phyloP scores from a whole-genome alignment of 2,329 filamentous ascomycete genomes.

The Talaromyces verruculosus region DNA sequence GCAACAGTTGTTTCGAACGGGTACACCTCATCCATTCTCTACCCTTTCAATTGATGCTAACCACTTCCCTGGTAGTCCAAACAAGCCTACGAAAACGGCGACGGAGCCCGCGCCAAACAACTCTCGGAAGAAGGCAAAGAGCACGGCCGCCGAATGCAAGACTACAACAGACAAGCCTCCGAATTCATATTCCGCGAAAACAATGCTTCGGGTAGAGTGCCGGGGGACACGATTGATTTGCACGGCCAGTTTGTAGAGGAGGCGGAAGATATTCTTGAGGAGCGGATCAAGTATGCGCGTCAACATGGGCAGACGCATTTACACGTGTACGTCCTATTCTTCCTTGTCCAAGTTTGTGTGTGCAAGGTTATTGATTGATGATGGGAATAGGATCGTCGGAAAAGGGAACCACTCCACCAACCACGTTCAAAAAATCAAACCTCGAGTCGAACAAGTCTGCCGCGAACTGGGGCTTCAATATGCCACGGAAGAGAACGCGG shows the following conservation, averaged over 20 bases:
- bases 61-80: slow-evolving; percentile 54
- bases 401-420: slow-evolving; percentile 84
- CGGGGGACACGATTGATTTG: slow-evolving; percentile 82
- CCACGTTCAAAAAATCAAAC: slow-evolving; percentile 91
- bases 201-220: slow-evolving; percentile 74
- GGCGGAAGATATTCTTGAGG: slow-evolving; percentile 84
- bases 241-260: slow-evolving; percentile 95
- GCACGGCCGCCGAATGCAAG: slow-evolving; percentile 80
- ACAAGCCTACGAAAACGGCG: slow-evolving; percentile 77
- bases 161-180: slow-evolving; percentile 86
- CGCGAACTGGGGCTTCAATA: slow-evolving; percentile 79
- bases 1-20: slow-evolving; percentile 71
- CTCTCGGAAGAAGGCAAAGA: slow-evolving; percentile 81
- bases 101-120: slow-evolving; percentile 78
- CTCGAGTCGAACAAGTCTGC: slow-evolving; percentile 86
- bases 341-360: neutral
- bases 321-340: slow-evolving; percentile 62
- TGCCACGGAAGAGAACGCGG: slow-evolving; percentile 82
- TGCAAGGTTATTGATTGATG: neutral
- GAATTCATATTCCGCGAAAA: slow-evolving; percentile 96
- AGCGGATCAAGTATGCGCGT: slow-evolving; percentile 77
- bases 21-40: slow-evolving; percentile 43
- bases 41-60: neutral
- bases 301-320: slow-evolving; percentile 74
- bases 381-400: slow-evolving; percentile 69